A percentile compares a stretch with the other conserved stretches of the same genome.
Conservation (phyloP, 441 rosid species). For the Erodium chrysanthum region DNA sequence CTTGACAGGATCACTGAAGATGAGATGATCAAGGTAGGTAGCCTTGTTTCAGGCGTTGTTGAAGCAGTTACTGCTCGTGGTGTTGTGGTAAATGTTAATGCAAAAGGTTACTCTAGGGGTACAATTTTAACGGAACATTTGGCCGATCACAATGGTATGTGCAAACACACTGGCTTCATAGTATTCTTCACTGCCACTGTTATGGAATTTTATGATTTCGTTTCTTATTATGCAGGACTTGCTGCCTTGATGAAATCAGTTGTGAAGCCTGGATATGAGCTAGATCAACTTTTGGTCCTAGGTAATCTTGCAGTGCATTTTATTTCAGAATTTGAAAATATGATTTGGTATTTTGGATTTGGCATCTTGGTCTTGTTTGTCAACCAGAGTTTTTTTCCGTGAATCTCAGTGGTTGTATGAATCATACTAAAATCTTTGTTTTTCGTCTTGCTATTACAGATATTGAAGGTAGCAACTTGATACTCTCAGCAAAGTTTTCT, state of each 20-base stretch:
- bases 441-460: constrained; percentile 34
- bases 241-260: constrained; percentile 55
- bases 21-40: constrained; percentile 66
- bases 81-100: constrained; percentile 49
- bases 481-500: constrained; percentile 82
- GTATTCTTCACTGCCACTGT: constrained; percentile 11
- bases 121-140: constrained; percentile 68
- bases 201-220: constrained; percentile 20
- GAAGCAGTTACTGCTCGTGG: constrained; percentile 55
- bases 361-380: not conserved
- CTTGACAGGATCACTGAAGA: constrained; percentile 63
- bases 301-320: constrained; percentile 37
- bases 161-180: constrained; percentile 15
- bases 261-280: constrained; percentile 73
- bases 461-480: constrained; percentile 57
- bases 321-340: not conserved
- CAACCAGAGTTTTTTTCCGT: not conserved
- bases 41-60: constrained; percentile 67
- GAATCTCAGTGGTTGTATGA: not conserved
- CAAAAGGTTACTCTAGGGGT: constrained; percentile 58
- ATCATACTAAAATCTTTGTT: constrained; percentile 12
- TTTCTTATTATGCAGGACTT: constrained; percentile 45
- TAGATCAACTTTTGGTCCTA: constrained; percentile 74
- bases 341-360: not conserved
- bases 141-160: constrained; percentile 84